Base-by-base conservation (phyloP, 352 stramenopile species). In the Achlya hypogyna region DNA sequence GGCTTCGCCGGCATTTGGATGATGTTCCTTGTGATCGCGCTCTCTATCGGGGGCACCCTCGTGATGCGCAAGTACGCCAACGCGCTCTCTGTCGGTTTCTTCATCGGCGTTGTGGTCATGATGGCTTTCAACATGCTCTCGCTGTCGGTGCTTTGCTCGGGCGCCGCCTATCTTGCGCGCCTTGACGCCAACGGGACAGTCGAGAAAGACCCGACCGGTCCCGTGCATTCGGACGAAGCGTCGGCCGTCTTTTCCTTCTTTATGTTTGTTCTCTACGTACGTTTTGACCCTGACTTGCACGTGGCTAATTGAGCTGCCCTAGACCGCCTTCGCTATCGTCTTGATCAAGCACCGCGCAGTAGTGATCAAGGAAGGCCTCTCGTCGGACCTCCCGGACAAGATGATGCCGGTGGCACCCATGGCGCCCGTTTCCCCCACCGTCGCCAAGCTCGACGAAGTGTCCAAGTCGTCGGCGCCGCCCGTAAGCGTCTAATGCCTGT, bases 31-130 rank as follows among this genome's bases (percentile, higher is more conserved):
- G 77, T 95, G 58, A 63, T 93, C 25, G 75, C 71, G 2, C 82
- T 96, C 12, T 95, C 81, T 9, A 76, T 93, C 2, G 86, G 86
- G 58, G 87, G 86, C 62, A 95, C 87, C 51, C 78, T 96, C 65
- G 84, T 96, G 53, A 93, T 96, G 87, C 83, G 86, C 62, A 91
- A 92, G 75, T 92, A 93, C 76, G 77, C 89, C 74, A 93, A 84
- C 9, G 82, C 84, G 20, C 69, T 96, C 43, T 86, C 87, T 18
- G 84, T 96, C 38, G 86, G 87, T 53, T 94, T 96, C 69, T 91
- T 96, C 70, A 89, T 96, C 58, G 87, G 87, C 72, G 83, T 96
- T 64, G 86, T 96, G 45, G 77, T 95, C 56, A 95, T 96, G 82
- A 95, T 95, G 86, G 80, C 83, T 59, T 80, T 93, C 69, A 82